phyloP scores from a whole-genome alignment of 1,139 yeast genomes.

The Waltiozyma solani region DNA sequence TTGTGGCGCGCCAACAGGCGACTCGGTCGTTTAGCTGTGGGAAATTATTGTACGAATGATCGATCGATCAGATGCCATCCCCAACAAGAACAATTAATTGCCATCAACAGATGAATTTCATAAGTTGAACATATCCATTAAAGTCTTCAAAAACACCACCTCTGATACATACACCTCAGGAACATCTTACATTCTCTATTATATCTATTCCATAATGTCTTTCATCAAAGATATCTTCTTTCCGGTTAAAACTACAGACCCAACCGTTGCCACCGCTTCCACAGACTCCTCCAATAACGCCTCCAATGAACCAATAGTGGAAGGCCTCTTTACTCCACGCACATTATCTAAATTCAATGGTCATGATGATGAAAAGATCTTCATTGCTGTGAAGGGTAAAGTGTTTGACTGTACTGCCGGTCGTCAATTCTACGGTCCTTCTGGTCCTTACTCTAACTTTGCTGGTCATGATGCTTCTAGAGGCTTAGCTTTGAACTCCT shows the following conservation, averaged over 20 bases:
- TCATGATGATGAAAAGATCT: conserved; percentile 62
- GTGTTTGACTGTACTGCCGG: conserved; percentile 84
- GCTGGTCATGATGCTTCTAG: conserved; percentile 97
- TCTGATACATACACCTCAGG: too few species aligned
- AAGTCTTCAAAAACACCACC: too few species aligned
- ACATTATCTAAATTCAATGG: conserved; percentile 75
- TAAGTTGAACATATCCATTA: too few species aligned
- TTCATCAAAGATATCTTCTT: conserved; percentile 27
- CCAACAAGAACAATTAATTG: too few species aligned
- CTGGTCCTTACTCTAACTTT: conserved; percentile 91
- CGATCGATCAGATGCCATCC: too few species aligned
- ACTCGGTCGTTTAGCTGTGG: too few species aligned
- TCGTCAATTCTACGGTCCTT: conserved; percentile 87
- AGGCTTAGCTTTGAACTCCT: conserved; percentile 85
- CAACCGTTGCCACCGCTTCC: conserved; percentile 19
- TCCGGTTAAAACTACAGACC: conserved; percentile 30
- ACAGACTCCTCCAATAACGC: conserved; percentile 2
- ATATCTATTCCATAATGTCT: too few species aligned
- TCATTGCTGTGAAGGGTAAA: conserved; percentile 73
- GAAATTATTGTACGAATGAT: too few species aligned
- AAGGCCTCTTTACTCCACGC: conserved; percentile 72
- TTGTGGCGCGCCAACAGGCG: too few species aligned
- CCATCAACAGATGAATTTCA: too few species aligned
- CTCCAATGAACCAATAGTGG: conserved; percentile 47
- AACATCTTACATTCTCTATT: too few species aligned